These are phyloP conservation scores for Plasmodium gonderi DNA, from an alignment of 169 alveolate species.

Conservation along the genomic window DNA sequence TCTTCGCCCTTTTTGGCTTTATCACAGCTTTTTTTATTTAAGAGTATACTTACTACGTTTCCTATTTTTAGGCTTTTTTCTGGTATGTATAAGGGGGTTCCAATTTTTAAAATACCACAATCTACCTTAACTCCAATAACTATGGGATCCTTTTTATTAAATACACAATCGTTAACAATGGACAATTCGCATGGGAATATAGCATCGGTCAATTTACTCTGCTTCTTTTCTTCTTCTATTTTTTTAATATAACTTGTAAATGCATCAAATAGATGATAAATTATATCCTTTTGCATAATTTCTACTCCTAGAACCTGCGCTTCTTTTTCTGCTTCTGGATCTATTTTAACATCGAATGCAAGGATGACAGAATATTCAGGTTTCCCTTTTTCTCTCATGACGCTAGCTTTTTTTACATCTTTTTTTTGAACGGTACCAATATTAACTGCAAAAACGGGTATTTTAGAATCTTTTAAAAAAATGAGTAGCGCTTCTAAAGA, in stretches of 20 bases:
- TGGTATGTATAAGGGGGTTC: constrained; percentile 95
- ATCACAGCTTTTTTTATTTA: constrained; percentile 93
- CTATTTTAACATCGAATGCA: constrained; percentile 98
- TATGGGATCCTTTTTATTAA: constrained; percentile 97
- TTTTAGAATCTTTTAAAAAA: constrained; percentile 93
- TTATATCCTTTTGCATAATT: constrained; percentile 97
- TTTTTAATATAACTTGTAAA: constrained; percentile 94
- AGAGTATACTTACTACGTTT: constrained; percentile 95
- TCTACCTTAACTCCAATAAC: constrained; percentile 96
- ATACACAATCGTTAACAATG: constrained; percentile 93
- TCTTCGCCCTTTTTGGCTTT: constrained; percentile 94
- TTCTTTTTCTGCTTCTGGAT: constrained; percentile 96
- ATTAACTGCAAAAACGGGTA: constrained; percentile 97
- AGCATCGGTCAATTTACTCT: constrained; percentile 83
- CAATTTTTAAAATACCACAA: constrained; percentile 94
- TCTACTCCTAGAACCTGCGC: constrained; percentile 97
- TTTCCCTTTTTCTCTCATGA: constrained; percentile 93
- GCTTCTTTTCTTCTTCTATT: constrained; percentile 88
- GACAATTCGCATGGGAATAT: constrained; percentile 97
- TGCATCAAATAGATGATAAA: constrained; percentile 98
- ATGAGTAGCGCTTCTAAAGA: constrained; percentile 98
- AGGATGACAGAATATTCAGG: constrained; percentile 97
- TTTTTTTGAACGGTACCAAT: constrained; percentile 99
- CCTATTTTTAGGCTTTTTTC: constrained; percentile 95
- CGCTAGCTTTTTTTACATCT: constrained; percentile 97